phyloP scores from a whole-genome alignment of 106 monocot species.

The Xerophyta viscosa region DNA sequence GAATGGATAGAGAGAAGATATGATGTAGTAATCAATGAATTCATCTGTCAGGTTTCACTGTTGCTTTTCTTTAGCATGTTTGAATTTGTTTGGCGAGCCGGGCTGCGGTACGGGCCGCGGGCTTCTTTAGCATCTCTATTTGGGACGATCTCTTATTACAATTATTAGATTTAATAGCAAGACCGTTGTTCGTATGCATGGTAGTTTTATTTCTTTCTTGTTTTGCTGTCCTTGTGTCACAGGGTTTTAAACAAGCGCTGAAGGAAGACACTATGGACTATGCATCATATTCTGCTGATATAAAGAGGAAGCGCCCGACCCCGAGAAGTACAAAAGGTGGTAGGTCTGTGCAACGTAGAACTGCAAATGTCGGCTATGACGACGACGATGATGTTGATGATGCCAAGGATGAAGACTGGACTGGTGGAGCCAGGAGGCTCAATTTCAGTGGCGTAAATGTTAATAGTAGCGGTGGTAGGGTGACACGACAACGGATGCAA shows the following conservation, averaged over 20 bases:
- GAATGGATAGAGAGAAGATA: too few relatives aligned
- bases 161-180: too few relatives aligned
- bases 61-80: too few relatives aligned
- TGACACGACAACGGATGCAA: slow-evolving; percentile 50
- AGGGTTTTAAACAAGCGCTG: slow-evolving; percentile 75
- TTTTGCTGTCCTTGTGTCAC: background rate
- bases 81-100: too few relatives aligned
- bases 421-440: slow-evolving; percentile 51
- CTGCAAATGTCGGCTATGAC: background rate
- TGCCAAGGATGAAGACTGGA: slow-evolving; percentile 63
- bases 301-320: slow-evolving; percentile 66
- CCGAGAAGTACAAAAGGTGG: slow-evolving; percentile 44
- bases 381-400: slow-evolving; percentile 35
- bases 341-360: slow-evolving; percentile 14
- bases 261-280: slow-evolving; percentile 85
- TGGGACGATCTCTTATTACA: too few relatives aligned
- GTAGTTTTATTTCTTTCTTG: too few relatives aligned
- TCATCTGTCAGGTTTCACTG: too few relatives aligned
- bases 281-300: slow-evolving; percentile 30
- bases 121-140: too few relatives aligned
- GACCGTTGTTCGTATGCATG: too few relatives aligned
- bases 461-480: slow-evolving; percentile 27
- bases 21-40: too few relatives aligned
- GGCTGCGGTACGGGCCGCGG: too few relatives aligned
- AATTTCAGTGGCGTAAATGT: slow-evolving; percentile 34